A percentile compares a stretch with the other conserved stretches of the same genome.
Evolutionary conservation across 2,329 filamentous ascomycete species (phyloP).

Genomic region (Periconia sp.): DNA sequence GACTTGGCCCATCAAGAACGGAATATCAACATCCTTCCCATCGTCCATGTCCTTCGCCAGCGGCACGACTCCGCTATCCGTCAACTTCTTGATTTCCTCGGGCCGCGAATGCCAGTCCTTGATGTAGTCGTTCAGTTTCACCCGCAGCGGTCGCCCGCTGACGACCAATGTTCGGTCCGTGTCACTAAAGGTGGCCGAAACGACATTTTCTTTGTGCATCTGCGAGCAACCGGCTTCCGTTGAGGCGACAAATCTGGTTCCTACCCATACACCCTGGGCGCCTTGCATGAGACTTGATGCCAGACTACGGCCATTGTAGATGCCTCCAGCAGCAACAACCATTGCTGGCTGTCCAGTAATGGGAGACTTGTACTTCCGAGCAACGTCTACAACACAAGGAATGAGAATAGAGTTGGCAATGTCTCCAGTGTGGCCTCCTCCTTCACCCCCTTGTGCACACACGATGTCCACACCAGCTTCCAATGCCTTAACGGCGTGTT

Average conservation of each 20-base stretch:
- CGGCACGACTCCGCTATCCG: constrained; percentile 75
- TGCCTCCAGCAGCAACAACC: constrained; percentile 87
- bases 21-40: constrained; percentile 78
- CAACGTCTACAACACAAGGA: constrained; percentile 84
- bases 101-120: constrained; percentile 77
- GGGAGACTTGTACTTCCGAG: constrained; percentile 68
- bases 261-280: constrained; percentile 88
- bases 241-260: constrained; percentile 85
- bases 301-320: constrained; percentile 78
- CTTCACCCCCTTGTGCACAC: constrained; percentile 90
- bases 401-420: constrained; percentile 85
- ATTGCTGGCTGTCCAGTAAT: constrained; percentile 71
- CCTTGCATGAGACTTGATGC: constrained; percentile 86
- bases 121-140: constrained; percentile 82
- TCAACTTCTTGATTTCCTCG: constrained; percentile 73
- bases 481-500: constrained; percentile 86
- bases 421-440: constrained; percentile 89
- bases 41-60: constrained; percentile 81
- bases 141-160: constrained; percentile 77
- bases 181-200: constrained; percentile 75
- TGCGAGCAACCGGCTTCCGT: constrained; percentile 79
- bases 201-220: constrained; percentile 81
- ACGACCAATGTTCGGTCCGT: constrained; percentile 83
- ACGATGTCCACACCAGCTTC: constrained; percentile 86
- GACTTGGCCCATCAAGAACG: constrained; percentile 93